Percentiles rank a stretch among this genome's conserved stretches.
Conservation (phyloP, 495 filamentous ascomycete genomes). For the Penicillium ochrochloron region DNA sequence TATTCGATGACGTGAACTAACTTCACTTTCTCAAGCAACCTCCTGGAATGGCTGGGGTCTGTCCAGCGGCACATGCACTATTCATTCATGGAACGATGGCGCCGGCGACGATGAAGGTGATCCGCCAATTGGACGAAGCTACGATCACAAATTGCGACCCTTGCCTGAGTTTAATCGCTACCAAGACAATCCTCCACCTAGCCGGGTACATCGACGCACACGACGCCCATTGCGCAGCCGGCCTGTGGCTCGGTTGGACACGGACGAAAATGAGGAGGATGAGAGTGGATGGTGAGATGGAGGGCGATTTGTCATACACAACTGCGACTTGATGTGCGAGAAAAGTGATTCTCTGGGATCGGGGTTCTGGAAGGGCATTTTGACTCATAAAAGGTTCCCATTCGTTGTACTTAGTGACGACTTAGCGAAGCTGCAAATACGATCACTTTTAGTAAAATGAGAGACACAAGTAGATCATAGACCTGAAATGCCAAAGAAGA, state of each 20-base stretch:
- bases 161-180: constrained; percentile 38
- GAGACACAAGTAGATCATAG: background rate
- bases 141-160: constrained; percentile 58
- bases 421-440: constrained; percentile 15
- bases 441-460: background rate
- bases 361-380: background rate
- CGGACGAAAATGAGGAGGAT: constrained; percentile 23
- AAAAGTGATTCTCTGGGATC: constrained; percentile 6
- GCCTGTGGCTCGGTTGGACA: constrained; percentile 27
- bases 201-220: constrained; percentile 19
- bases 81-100: constrained; percentile 77
- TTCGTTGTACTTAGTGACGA: constrained; percentile 13
- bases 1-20: constrained; percentile 12
- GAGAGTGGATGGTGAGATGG: constrained; percentile 20
- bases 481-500: background rate
- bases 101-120: constrained; percentile 66
- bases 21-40: constrained; percentile 58
- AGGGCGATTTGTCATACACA: background rate
- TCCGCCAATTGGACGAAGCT: constrained; percentile 60
- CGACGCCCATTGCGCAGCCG: constrained; percentile 32
- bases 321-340: background rate
- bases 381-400: background rate
- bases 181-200: constrained; percentile 24
- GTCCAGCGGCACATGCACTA: constrained; percentile 70
- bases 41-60: constrained; percentile 77